Evolutionary conservation across 2,329 filamentous ascomycete species (phyloP), one percentile per base, ranked within the genome.

Genomic region (Paecilomyces dactylethromorphus): DNA sequence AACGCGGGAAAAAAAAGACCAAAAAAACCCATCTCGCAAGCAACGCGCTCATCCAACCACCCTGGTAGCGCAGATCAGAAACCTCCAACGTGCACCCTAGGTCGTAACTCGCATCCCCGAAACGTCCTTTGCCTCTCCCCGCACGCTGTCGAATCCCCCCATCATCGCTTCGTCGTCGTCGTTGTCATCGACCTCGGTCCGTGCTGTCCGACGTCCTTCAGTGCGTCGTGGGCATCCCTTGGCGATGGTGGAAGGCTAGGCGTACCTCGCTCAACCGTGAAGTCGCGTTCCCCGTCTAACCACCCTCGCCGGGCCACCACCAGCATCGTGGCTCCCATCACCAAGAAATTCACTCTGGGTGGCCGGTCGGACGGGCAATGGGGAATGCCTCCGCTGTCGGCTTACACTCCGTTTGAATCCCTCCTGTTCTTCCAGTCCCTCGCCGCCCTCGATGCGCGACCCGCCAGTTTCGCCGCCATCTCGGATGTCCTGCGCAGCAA

Each of bases 331-430:
- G 71, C 71, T 70, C 71, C 70, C 56, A 74, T 73, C 65, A 67
- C 67, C 54, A 69, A 67, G 63, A 57, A 62, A 56, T 63, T 64
- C 57, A 62, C 69, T 66, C 69, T 71, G 67, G 69, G 70, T 69
- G 68, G 72, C 72, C 72, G 68, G 66, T 63, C 64, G 62, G 67
- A 68, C 69, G 67, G 71, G 71, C 71, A 73, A 76, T 76, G 74
- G 74, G 81, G 79, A 73, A 86, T 85, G 83, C 82, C 80, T 78
- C 79, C 79, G 74, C 71, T 81, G 75, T 82, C 85, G 71, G 80
- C 82, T 69, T 92, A 94, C 77, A 93, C 91, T 71, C 85, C 88
- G 66, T 89, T 95, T 80, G 92, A 96, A 82, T 89, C 88, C 70
- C 83, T 95, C 62, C 84, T 94, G 65, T 83, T 96, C 69, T 93